phyloP scores from a whole-genome alignment of 192 early-diverging fungal genomes.

The Cetraspora pellucida region DNA sequence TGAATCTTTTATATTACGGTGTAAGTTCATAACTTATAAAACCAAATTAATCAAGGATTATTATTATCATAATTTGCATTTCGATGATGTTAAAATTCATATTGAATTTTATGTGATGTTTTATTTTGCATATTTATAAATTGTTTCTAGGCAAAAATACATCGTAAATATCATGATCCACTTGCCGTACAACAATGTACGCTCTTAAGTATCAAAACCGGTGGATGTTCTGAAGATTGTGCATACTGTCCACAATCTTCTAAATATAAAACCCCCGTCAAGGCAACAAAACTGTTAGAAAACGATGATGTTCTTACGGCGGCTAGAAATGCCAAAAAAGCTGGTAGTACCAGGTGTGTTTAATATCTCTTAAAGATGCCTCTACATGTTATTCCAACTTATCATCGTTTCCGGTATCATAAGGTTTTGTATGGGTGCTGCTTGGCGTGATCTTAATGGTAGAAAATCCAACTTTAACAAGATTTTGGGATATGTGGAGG shows the following conservation, averaged over 20 bases:
- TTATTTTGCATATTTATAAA: background rate
- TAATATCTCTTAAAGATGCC: background rate
- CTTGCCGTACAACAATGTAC: conserved; percentile 81
- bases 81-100: background rate
- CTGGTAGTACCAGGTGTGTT: conserved; percentile 66
- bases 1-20: conserved; percentile 76
- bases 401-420: conserved; percentile 14
- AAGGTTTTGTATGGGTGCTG: conserved; percentile 85
- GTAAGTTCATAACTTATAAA: conserved; percentile 46
- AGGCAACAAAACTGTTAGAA: conserved; percentile 71
- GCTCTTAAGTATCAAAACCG: conserved; percentile 79
- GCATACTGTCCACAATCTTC: conserved; percentile 84
- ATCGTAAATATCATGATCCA: conserved; percentile 69
- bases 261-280: conserved; percentile 67
- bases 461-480: conserved; percentile 83
- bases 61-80: background rate
- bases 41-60: background rate
- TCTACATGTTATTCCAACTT: conserved; percentile 10
- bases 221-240: conserved; percentile 84
- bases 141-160: conserved; percentile 67
- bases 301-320: conserved; percentile 70
- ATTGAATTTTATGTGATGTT: background rate
- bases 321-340: conserved; percentile 73
- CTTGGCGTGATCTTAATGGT: conserved; percentile 79
- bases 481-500: conserved; percentile 71